Conservation (phyloP, 257 asterid genomes). For the Jaltomata sinuosa region DNA sequence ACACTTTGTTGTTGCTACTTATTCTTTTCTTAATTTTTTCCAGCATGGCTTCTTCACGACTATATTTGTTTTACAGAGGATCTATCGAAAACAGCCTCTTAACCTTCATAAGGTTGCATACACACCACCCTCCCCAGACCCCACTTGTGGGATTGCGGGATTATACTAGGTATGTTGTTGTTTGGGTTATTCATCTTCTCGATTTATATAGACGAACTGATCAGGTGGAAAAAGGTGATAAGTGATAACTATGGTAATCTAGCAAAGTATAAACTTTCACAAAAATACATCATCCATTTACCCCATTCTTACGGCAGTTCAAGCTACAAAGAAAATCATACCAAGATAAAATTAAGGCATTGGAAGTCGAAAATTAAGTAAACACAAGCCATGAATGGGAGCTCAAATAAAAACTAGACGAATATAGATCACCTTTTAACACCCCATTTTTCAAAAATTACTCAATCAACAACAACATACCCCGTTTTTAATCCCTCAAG, state of each 20-base stretch:
- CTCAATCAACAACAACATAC: too few species aligned
- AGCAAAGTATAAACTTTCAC: not conserved
- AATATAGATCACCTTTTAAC: not conserved
- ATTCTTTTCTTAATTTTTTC: too few species aligned
- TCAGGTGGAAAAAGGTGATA: not conserved
- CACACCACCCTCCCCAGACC: not conserved
- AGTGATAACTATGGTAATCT: not conserved
- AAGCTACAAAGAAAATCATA: not conserved
- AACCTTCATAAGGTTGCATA: not conserved
- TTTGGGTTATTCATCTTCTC: not conserved
- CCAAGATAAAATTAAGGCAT: not conserved
- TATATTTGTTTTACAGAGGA: too few species aligned
- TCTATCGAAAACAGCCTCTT: not conserved
- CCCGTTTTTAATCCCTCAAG: too few species aligned
- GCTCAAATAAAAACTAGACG: too few species aligned
- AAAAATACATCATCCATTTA: not conserved
- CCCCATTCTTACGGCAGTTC: not conserved
- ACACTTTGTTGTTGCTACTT: too few species aligned
- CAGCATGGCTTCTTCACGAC: too few species aligned
- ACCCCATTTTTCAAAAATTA: too few species aligned
- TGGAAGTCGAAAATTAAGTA: not conserved
- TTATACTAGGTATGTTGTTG: not conserved
- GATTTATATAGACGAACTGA: not conserved
- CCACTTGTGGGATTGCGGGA: not conserved
- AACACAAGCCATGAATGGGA: not conserved